Conservation (phyloP, 2,329 filamentous ascomycete genomes). For the Alternaria consortialis region DNA sequence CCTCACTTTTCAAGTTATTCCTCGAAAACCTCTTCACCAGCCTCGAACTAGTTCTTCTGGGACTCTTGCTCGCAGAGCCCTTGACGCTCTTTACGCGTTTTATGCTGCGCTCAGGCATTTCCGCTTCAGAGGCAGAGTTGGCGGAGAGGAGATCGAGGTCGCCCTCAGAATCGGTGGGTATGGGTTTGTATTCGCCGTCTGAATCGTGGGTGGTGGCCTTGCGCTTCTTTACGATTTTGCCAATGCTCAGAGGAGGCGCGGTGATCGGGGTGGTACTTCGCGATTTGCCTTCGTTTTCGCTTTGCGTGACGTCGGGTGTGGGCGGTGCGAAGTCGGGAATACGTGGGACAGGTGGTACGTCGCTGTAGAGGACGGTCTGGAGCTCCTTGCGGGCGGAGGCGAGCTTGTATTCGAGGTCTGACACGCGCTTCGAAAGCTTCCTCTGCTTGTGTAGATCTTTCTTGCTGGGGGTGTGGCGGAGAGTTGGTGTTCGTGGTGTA, state of each 20-base stretch:
- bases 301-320: constrained; percentile 25
- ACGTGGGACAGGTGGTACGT: constrained; percentile 52
- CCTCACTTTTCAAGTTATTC: constrained; percentile 25
- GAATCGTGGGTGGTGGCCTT: constrained; percentile 43
- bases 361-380: constrained; percentile 56
- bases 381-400: constrained; percentile 65
- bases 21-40: constrained; percentile 27
- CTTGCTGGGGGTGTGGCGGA: constrained; percentile 62
- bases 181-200: constrained; percentile 41
- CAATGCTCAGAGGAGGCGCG: constrained; percentile 15
- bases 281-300: constrained; percentile 37
- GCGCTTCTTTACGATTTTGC: constrained; percentile 51
- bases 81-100: constrained; percentile 24
- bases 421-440: constrained; percentile 67
- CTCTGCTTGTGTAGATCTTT: constrained; percentile 66
- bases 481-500: constrained; percentile 34
- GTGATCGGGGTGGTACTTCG: constrained; percentile 22
- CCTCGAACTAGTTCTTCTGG: constrained; percentile 21
- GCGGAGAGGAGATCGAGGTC: constrained; percentile 29
- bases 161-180: constrained; percentile 29
- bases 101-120: constrained; percentile 16
- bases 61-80: constrained; percentile 23
- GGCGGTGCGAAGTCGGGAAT: constrained; percentile 46
- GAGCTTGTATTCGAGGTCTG: constrained; percentile 67
- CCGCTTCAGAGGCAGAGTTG: constrained; percentile 27